Conservation (phyloP, 495 filamentous ascomycete genomes). For the Pyrenula massariospora region DNA sequence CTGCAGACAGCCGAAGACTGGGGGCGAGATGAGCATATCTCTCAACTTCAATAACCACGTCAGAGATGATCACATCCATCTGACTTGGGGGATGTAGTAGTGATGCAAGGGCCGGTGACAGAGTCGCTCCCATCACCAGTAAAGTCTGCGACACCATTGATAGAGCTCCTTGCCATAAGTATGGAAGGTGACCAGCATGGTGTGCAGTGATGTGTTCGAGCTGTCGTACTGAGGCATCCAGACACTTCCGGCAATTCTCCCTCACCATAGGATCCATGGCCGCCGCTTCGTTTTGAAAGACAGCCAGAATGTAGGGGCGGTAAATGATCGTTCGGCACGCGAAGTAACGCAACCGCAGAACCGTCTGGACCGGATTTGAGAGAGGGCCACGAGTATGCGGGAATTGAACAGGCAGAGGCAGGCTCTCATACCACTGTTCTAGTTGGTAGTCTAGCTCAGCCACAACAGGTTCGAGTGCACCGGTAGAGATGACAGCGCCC, state of each 20-base stretch:
- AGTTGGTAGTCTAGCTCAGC: slow-evolving; percentile 73
- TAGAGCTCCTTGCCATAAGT: slow-evolving; percentile 74
- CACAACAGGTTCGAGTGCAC: slow-evolving; percentile 61
- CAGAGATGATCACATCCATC: slow-evolving; percentile 63
- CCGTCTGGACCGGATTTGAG: slow-evolving; percentile 65
- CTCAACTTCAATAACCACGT: slow-evolving; percentile 62
- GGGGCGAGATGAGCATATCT: slow-evolving; percentile 63
- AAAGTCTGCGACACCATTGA: slow-evolving; percentile 72
- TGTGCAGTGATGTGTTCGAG: slow-evolving; percentile 69
- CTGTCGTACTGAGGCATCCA: slow-evolving; percentile 72
- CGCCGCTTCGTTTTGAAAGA: slow-evolving; percentile 64
- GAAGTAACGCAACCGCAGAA: slow-evolving; percentile 66
- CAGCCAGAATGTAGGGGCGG: slow-evolving; percentile 69
- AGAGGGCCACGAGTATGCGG: slow-evolving; percentile 53
- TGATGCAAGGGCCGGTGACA: slow-evolving; percentile 59
- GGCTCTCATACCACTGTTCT: slow-evolving; percentile 72
- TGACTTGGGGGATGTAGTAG: slow-evolving; percentile 51
- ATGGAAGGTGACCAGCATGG: slow-evolving; percentile 77
- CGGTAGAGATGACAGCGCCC: slow-evolving; percentile 54
- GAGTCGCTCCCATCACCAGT: slow-evolving; percentile 71
- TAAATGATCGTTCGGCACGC: slow-evolving; percentile 80
- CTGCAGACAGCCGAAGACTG: slow-evolving; percentile 57
- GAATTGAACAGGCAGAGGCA: slow-evolving; percentile 63
- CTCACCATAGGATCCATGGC: slow-evolving; percentile 56
- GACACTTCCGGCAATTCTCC: slow-evolving; percentile 66